Base-by-base conservation (phyloP, 495 filamentous ascomycete genomes). In the Zalerion maritima region DNA sequence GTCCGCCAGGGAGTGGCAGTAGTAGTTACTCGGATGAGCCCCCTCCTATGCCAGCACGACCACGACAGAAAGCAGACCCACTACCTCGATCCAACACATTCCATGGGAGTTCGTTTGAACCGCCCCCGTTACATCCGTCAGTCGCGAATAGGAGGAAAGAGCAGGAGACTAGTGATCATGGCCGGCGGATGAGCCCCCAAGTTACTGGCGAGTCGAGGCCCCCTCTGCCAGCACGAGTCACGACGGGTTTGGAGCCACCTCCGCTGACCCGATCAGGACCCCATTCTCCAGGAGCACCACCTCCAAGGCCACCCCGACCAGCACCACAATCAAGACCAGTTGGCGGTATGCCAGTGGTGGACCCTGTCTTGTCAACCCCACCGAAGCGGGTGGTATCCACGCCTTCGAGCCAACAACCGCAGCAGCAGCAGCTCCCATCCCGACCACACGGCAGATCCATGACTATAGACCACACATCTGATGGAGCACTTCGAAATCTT, bases 1-100 rank as follows among this genome's bases (percentile, higher is more conserved):
- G 85, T 18, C 87, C 86, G 7, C 85, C 87, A 9, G 76, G 73
- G 32, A 91, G 77, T 40, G 71, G 73, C 9, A 76, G 71, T 29
- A 79, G 69, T 28, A 50, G 61, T 4, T 61, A 62, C 32, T 53
- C 58, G 17, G 59, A 61, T 4, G 55, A 52, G 5, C 24, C 29
- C 12, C 54, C 57, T 18, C 55, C 65, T 4, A 45, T 56, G 29
- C 58, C 62, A 22, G 35, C 37, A 5, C 50, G 45, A 12, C 42
- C 40, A 6, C 34, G 38, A 5, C 31, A 41, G 19, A 28, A 40
- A 10, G 21, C 31, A 6, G 28, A 26, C 20, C 24, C 28, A 5
- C 24, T 35, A 20, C 37, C 37, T 41, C 22, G 38, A 29, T 30
- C 52, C 8, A 54, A 38, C 15, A 45, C 48, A 8, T 25, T 50